Evolutionary conservation across 352 stramenopile genomes (phyloP), one percentile per base, ranked within the genome.

Genomic region (Phytopythium helicoides): DNA sequence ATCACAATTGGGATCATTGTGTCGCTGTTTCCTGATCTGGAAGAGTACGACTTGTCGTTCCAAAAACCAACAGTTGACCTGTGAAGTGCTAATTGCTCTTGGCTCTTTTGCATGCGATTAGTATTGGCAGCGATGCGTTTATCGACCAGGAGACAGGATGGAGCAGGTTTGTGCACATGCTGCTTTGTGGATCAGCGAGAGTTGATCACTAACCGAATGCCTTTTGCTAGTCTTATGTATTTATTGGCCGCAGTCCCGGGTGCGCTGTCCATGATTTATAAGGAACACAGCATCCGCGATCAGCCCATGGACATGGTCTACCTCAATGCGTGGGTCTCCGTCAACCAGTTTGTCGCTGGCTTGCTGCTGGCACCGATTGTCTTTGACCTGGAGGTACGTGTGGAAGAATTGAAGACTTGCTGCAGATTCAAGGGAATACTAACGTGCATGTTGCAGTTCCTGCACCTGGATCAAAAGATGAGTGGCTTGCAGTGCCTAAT

Each of bases 241-340:
- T 52, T 94, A 33, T 48, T 93, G 21, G 83, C 86, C 16, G 81
- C 84, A 8, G 60, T 95, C 12, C 86, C 84, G 9, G 83, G 81
- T 3, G 69, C 86, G 0, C 37, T 93, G n/a, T 94, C 83, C 11
- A 92, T 93, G 74, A 58, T 94, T 36, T 95, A 95, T 64, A 95
- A 95, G 47, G 86, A 95, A 51, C 78, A 71, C 10, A 60, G 77
- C 12, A 92, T 95, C 57, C 76, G 79, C 23, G 70, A 89, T 42
- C 81, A 92, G 45, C 86, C 86, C 26, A 89, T 95, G 76, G 80
- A 95, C 52, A 89, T 93, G 68, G 75, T 83, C 31, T 95, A 95
- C 50, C 62, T 95, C 22, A 95, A 95, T 37, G 84, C 86, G 0
- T 95, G 86, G 86, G 83, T 95, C 19, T 76, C 81, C 1, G 76